phyloP scores from a whole-genome alignment of 495 filamentous ascomycete species.

The Tuber microsphaerosporum region DNA sequence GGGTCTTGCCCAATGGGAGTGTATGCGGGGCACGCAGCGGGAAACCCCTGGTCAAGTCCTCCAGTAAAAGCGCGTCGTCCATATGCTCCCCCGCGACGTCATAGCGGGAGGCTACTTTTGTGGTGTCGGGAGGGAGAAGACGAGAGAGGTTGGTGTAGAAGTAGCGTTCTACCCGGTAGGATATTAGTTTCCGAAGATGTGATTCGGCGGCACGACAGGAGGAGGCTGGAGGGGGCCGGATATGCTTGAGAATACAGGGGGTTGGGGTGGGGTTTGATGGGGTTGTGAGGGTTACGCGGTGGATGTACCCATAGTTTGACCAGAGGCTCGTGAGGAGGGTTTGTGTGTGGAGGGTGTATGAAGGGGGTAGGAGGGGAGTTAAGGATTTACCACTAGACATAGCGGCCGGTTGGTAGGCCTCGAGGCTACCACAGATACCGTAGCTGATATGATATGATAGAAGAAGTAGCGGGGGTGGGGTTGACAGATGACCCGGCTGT shows the following conservation, averaged over 20 bases:
- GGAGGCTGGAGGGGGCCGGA: constrained; percentile 40
- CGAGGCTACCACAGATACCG: not conserved
- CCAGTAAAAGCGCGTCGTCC: constrained; percentile 39
- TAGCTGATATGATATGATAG: not conserved
- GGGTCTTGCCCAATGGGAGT: constrained; percentile 25
- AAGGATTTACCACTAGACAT: constrained; percentile 11
- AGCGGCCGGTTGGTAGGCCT: not conserved
- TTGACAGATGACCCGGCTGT: not conserved
- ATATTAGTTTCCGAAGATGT: constrained; percentile 48
- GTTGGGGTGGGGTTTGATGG: constrained; percentile 15
- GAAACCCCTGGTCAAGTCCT: constrained; percentile 41
- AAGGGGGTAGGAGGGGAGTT: constrained; percentile 29
- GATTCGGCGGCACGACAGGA: constrained; percentile 40
- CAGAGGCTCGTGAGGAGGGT: constrained; percentile 44
- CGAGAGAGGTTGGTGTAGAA: constrained; percentile 46
- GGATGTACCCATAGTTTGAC: constrained; percentile 48
- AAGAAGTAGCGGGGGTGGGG: not conserved
- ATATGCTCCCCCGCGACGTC: constrained; percentile 28
- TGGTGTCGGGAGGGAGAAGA: constrained; percentile 34
- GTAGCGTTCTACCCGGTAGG: constrained; percentile 48
- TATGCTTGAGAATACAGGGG: constrained; percentile 45
- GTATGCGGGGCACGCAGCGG: constrained; percentile 11
- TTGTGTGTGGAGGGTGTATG: constrained; percentile 39
- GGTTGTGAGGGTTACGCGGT: constrained; percentile 41
- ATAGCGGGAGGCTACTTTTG: constrained; percentile 40